Conservation (phyloP, 345 rosid species). For the Hibiscus trionum region DNA sequence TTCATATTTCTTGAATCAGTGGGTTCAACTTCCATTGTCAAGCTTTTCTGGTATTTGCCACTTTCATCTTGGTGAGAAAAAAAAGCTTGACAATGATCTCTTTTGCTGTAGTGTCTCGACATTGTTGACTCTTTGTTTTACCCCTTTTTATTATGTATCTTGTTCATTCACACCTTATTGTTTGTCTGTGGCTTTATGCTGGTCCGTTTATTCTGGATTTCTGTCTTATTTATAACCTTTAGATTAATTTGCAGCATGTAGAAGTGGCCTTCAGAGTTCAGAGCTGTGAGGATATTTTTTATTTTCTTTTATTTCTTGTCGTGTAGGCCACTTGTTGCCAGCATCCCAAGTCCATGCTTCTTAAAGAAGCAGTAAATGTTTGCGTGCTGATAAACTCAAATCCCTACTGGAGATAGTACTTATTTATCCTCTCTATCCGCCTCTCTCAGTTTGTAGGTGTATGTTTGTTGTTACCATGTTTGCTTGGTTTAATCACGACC, state of each 20-base stretch:
- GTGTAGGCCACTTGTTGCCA: slow-evolving; percentile 74
- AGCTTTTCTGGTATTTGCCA: background rate
- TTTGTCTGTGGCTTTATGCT: background rate
- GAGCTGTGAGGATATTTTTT: background rate
- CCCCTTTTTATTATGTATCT: background rate
- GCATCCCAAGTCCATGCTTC: slow-evolving; percentile 42
- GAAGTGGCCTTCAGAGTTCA: background rate
- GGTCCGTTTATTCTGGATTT: background rate
- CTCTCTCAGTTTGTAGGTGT: too few relatives aligned
- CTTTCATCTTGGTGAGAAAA: too few relatives aligned
- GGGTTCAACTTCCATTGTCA: background rate
- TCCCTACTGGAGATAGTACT: too few relatives aligned
- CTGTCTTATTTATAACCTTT: background rate
- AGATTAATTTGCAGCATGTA: background rate
- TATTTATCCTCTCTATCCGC: too few relatives aligned
- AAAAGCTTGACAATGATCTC: too few relatives aligned
- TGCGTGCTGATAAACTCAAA: too few relatives aligned
- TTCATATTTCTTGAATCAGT: background rate
- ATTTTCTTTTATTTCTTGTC: background rate
- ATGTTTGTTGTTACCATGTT: background rate
- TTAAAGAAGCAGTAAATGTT: slow-evolving; percentile 40
- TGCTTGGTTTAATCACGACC: background rate
- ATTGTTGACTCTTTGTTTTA: too few relatives aligned
- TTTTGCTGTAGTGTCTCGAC: background rate
- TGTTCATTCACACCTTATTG: background rate